Evolutionary conservation across 2,329 filamentous ascomycete genomes (phyloP).

Genomic region (Alternaria longipes): DNA sequence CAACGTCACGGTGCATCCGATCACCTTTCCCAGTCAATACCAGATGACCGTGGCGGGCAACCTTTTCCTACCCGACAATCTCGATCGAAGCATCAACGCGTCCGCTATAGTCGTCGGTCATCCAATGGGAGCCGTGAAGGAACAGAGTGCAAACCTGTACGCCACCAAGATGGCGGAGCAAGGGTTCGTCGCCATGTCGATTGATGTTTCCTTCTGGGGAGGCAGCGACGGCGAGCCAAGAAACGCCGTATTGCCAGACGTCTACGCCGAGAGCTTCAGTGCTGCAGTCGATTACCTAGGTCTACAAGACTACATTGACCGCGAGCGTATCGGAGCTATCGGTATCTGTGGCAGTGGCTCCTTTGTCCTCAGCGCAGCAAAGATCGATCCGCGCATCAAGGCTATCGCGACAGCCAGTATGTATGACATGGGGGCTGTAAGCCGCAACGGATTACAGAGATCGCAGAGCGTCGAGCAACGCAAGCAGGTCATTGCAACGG

Average conservation of each 20-base stretch:
- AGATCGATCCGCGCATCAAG: slow-evolving; percentile 41
- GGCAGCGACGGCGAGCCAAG: slow-evolving; percentile 38
- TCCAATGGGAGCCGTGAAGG: slow-evolving; percentile 44
- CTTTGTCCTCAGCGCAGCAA: slow-evolving; percentile 49
- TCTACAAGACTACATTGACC: neutral
- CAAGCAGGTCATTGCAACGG: slow-evolving; percentile 17
- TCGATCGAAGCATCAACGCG: slow-evolving; percentile 12
- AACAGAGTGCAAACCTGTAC: slow-evolving; percentile 45
- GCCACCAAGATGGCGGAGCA: slow-evolving; percentile 41
- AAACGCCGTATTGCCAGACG: slow-evolving; percentile 36
- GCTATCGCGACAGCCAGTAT: slow-evolving; percentile 34
- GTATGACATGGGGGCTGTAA: slow-evolving; percentile 29
- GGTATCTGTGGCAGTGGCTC: slow-evolving; percentile 40
- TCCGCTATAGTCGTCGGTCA: slow-evolving; percentile 41
- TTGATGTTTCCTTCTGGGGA: slow-evolving; percentile 39
- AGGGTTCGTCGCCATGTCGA: slow-evolving; percentile 37
- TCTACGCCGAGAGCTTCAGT: slow-evolving; percentile 43
- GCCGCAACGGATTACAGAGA: slow-evolving; percentile 20
- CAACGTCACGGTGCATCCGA: slow-evolving; percentile 19
- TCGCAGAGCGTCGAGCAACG: slow-evolving; percentile 19
- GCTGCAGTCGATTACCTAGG: slow-evolving; percentile 43
- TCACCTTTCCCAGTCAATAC: slow-evolving; percentile 21
- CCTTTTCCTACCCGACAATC: slow-evolving; percentile 10
- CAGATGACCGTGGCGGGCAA: slow-evolving; percentile 15
- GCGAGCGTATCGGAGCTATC: slow-evolving; percentile 9